A percentile compares a stretch with the other conserved stretches of the same genome.
Evolutionary conservation across 148 eudicot genomes (phyloP).

Genomic region (Gaultheria prostrata): DNA sequence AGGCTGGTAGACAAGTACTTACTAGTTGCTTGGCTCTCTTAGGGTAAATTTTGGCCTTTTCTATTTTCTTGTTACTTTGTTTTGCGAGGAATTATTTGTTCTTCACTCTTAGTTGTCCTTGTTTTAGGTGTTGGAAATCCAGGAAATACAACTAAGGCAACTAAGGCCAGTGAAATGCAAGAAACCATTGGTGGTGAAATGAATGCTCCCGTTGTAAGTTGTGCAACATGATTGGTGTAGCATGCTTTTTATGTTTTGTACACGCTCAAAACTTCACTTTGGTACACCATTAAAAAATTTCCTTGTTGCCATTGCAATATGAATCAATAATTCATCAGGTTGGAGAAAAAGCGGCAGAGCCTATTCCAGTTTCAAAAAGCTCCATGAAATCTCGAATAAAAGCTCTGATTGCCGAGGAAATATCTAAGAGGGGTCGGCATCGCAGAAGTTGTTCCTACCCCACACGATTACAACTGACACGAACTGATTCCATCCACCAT

Average conservation of each 20-base stretch:
- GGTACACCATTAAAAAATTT: background rate
- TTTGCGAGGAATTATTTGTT: background rate
- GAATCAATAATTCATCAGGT: conserved; percentile 24
- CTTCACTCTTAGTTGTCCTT: background rate
- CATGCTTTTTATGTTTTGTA: background rate
- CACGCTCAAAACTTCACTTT: background rate
- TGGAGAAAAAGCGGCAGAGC: conserved; percentile 24
- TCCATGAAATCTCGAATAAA: conserved; percentile 57
- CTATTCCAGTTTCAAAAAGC: conserved; percentile 35
- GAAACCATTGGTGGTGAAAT: conserved; percentile 8
- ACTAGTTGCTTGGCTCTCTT: background rate
- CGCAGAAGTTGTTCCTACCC: conserved; percentile 61
- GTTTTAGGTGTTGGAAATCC: conserved; percentile 19
- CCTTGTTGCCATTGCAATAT: background rate
- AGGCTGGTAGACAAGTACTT: background rate
- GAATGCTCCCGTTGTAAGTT: conserved; percentile 22
- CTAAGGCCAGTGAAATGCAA: conserved; percentile 15
- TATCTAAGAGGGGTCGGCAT: conserved; percentile 48
- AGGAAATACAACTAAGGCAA: conserved; percentile 14
- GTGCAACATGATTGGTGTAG: conserved; percentile 4
- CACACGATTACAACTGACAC: conserved; percentile 18
- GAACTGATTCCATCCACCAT: conserved; percentile 21
- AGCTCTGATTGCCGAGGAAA: conserved; percentile 54
- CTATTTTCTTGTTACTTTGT: background rate
- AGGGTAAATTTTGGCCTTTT: background rate